Evolutionary conservation across 1,284 basidiomycete genomes (phyloP).

Genomic region (Ceratobasidium sp.): DNA sequence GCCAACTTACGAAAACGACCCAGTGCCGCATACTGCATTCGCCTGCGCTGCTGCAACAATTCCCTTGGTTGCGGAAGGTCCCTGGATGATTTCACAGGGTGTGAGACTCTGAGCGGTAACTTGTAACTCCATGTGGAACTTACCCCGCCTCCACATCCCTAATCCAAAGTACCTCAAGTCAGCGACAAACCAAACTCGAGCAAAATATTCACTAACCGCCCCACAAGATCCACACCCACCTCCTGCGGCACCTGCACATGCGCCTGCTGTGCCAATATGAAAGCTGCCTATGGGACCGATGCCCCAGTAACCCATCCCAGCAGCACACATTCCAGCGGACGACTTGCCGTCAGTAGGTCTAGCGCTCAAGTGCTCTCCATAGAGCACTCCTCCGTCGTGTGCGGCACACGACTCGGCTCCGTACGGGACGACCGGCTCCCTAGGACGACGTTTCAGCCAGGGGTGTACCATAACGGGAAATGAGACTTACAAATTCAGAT

Average conservation of each 20-base stretch:
- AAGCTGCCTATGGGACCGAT: neutral
- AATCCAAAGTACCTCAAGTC: no score
- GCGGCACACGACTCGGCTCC: slow-evolving; percentile 29
- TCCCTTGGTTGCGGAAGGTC: no score
- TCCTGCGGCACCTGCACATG: neutral
- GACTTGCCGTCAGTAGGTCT: neutral
- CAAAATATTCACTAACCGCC: slow-evolving; percentile 1
- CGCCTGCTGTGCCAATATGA: slow-evolving; percentile 5
- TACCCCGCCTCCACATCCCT: no score
- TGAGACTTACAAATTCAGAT: slow-evolving; percentile 10
- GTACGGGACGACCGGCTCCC: slow-evolving; percentile 17
- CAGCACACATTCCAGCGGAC: slow-evolving; percentile 14
- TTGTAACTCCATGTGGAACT: no score
- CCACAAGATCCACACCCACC: slow-evolving; percentile 14
- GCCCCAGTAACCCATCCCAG: slow-evolving; percentile 16
- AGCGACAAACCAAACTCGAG: neutral
- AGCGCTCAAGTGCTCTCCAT: neutral
- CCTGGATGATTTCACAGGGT: no score
- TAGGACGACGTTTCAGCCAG: neutral
- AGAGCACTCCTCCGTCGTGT: slow-evolving; percentile 19
- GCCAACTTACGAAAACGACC: no score
- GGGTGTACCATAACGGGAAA: no score
- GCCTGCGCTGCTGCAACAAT: no score
- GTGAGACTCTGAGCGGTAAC: no score
- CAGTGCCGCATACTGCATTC: no score